These are phyloP conservation scores for Linnemannia hyalina DNA, from an alignment of 192 early-diverging fungal genomes.

Conservation along the genomic window DNA sequence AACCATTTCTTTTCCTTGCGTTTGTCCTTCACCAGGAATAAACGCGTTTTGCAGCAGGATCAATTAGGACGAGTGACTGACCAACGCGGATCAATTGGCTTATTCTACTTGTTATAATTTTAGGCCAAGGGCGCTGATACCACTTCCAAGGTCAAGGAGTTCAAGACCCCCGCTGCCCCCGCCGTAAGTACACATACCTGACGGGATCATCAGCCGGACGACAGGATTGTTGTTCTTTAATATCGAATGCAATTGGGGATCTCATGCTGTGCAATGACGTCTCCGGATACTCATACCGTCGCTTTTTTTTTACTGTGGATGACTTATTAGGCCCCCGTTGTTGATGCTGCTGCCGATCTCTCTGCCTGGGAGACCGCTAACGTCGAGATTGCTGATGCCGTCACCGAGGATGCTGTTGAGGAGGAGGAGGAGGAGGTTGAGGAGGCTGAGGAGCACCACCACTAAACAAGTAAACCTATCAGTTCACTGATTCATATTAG, in stretches of 20 bases:
- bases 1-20: not conserved
- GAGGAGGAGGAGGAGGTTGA: slow-evolving; percentile 46
- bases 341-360: slow-evolving; percentile 42
- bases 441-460: slow-evolving; percentile 34
- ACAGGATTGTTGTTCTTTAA: not conserved
- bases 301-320: not conserved
- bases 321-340: slow-evolving; percentile 8
- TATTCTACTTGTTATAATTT: not conserved
- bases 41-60: not conserved
- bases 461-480: slow-evolving; percentile 20
- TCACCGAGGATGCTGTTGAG: slow-evolving; percentile 22
- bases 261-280: not conserved
- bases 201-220: not conserved
- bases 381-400: slow-evolving; percentile 30
- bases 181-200: slow-evolving; percentile 5
- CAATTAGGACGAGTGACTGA: not conserved
- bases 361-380: slow-evolving; percentile 44
- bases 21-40: not conserved
- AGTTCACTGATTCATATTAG: not conserved
- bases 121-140: slow-evolving; percentile 47
- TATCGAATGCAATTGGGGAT: not conserved
- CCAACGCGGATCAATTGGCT: not conserved
- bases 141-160: slow-evolving; percentile 41
- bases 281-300: not conserved
- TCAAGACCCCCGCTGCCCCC: slow-evolving; percentile 36